Percentiles rank a stretch among this genome's conserved stretches.
These are phyloP conservation scores for Platanthera zijinensis DNA, from an alignment of 106 monocot species.

Conservation along the genomic window DNA sequence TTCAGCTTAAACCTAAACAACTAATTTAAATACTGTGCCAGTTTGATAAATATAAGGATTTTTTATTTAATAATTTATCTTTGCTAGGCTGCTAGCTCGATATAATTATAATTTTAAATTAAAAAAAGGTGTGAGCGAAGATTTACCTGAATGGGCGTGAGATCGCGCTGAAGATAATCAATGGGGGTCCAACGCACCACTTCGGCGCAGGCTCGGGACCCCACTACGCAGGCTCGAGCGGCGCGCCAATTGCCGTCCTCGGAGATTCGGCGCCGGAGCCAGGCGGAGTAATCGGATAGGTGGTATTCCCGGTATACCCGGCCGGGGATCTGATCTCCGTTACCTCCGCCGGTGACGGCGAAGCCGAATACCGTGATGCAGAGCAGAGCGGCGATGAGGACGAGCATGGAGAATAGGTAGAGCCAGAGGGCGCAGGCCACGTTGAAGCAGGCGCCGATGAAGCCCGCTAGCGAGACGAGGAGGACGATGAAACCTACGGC, in stretches of 20 bases:
- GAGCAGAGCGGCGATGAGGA: constrained; percentile 64
- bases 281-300: constrained; percentile 55
- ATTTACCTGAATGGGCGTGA: constrained; percentile 74
- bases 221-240: constrained; percentile 49
- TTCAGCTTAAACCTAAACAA: too few species aligned
- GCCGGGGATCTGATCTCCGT: constrained; percentile 50
- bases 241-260: constrained; percentile 44
- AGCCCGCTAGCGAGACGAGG: constrained; percentile 75
- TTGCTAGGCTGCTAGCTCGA: too few species aligned
- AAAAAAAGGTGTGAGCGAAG: neutral
- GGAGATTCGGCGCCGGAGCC: constrained; percentile 48
- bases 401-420: constrained; percentile 68
- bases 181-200: constrained; percentile 69
- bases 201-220: constrained; percentile 53
- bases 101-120: neutral
- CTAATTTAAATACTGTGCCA: too few species aligned
- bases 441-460: constrained; percentile 84
- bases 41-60: too few species aligned
- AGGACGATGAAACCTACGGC: constrained; percentile 85
- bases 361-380: constrained; percentile 63
- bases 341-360: constrained; percentile 67
- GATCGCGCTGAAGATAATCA: constrained; percentile 66
- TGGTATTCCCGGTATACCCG: constrained; percentile 67
- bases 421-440: constrained; percentile 68
- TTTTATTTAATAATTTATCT: too few species aligned